Evolutionary conservation across 148 eudicot genomes (phyloP).

Genomic region (Nepenthes mirabilis): DNA sequence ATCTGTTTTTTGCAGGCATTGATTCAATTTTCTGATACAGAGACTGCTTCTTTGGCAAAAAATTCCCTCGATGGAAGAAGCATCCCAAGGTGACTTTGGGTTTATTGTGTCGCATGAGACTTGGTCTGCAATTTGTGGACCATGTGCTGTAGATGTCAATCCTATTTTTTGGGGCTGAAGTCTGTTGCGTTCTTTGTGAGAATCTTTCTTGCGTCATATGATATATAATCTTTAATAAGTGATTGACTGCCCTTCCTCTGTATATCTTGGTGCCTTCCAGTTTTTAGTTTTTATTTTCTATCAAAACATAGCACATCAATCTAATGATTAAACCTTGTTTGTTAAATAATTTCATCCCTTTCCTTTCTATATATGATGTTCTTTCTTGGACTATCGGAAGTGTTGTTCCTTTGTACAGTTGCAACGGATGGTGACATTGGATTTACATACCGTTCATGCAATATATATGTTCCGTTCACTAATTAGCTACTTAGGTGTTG

Average conservation of each 20-base stretch:
- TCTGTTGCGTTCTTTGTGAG: slow-evolving; percentile 1
- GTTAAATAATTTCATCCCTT: too few relatives aligned
- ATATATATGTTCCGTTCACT: too few relatives aligned
- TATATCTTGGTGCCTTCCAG: too few relatives aligned
- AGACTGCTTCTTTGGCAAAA: slow-evolving; percentile 67
- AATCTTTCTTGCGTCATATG: slow-evolving; percentile 2
- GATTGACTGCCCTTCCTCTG: not conserved
- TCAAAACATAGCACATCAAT: too few relatives aligned
- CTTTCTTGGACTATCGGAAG: too few relatives aligned
- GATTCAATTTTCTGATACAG: slow-evolving; percentile 54
- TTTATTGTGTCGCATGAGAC: not conserved
- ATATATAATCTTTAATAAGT: not conserved
- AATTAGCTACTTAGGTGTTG: not conserved
- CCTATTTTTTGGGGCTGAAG: not conserved
- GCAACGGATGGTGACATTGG: too few relatives aligned
- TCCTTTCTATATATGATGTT: too few relatives aligned
- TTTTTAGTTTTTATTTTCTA: too few relatives aligned
- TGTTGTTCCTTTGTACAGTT: too few relatives aligned
- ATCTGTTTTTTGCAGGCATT: slow-evolving; percentile 41
- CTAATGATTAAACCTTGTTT: too few relatives aligned
- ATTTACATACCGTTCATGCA: too few relatives aligned
- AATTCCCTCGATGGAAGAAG: slow-evolving; percentile 75
- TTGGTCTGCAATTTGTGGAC: slow-evolving; percentile 1
- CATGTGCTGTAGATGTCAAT: slow-evolving; percentile 2
- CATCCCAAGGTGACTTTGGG: slow-evolving; percentile 43